Percentiles rank a stretch among this genome's conserved stretches.
These are phyloP conservation scores for Leptodermis oblonga DNA, from an alignment of 257 asterid genomes.

Conservation along the genomic window DNA sequence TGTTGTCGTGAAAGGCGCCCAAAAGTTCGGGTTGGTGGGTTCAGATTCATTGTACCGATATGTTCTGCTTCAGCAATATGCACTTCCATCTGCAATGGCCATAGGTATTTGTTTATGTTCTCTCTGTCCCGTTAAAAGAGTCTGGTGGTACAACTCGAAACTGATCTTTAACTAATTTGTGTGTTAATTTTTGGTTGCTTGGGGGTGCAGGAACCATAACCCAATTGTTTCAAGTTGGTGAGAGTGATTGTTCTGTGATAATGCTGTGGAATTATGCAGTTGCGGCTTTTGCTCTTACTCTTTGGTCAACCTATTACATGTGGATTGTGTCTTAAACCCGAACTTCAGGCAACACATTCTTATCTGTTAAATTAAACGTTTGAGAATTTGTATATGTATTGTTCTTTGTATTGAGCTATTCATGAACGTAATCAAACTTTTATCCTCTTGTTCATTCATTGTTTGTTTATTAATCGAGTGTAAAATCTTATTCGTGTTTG, in stretches of 20 bases:
- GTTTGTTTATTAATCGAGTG: too few relatives aligned
- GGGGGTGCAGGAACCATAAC: slow-evolving; percentile 21
- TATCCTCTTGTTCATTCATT: too few relatives aligned
- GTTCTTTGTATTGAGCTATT: too few relatives aligned
- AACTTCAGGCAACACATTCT: too few relatives aligned
- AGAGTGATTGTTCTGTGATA: slow-evolving; percentile 30
- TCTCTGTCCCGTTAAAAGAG: too few relatives aligned
- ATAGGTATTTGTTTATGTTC: slow-evolving; percentile 19
- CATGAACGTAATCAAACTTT: too few relatives aligned
- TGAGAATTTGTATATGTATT: too few relatives aligned
- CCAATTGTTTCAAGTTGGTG: slow-evolving; percentile 29
- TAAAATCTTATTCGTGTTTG: too few relatives aligned
- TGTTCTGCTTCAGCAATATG: slow-evolving; percentile 32
- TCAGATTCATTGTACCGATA: slow-evolving; percentile 31
- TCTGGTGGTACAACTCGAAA: too few relatives aligned
- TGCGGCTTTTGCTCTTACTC: slow-evolving; percentile 25
- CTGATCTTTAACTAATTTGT: too few relatives aligned
- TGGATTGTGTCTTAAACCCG: slow-evolving; percentile 23
- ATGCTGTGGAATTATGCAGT: slow-evolving; percentile 31
- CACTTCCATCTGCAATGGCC: slow-evolving; percentile 36
- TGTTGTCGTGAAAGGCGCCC: slow-evolving; percentile 25
- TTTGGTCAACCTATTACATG: slow-evolving; percentile 31
- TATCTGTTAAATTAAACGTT: too few relatives aligned
- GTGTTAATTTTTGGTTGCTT: not conserved
- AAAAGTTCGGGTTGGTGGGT: slow-evolving; percentile 26